These are phyloP conservation scores for Fomes fomentarius DNA, from an alignment of 1,284 basidiomycete genomes.

Conservation along the genomic window DNA sequence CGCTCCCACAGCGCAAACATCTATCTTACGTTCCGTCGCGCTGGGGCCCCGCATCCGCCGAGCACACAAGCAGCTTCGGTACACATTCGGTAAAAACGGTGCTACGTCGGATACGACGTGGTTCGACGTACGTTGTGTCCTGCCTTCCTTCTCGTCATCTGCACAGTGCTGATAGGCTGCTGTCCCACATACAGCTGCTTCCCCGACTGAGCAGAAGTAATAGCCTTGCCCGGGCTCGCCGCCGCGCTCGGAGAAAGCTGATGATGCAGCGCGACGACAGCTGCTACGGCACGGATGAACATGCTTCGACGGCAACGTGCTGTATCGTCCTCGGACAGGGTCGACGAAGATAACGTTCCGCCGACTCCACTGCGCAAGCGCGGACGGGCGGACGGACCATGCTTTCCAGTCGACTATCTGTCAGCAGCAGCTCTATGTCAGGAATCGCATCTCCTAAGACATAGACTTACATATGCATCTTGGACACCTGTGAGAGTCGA, in stretches of 20 bases:
- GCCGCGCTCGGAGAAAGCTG: constrained; percentile 21
- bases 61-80: constrained; percentile 13
- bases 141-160: neutral
- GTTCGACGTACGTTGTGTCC: neutral
- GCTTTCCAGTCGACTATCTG: no score
- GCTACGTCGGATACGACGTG: constrained; percentile 16
- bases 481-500: neutral
- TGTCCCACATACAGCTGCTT: neutral
- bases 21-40: no score
- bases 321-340: neutral
- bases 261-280: constrained; percentile 5
- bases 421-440: neutral
- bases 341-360: constrained; percentile 8
- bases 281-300: constrained; percentile 5
- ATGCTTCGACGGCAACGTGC: constrained; percentile 1
- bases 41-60: constrained; percentile 16
- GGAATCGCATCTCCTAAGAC: neutral
- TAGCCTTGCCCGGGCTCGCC: neutral
- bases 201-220: neutral
- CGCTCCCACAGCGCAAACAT: no score
- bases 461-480: neutral
- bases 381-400: no score
- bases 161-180: constrained; percentile 1
- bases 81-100: constrained; percentile 21
- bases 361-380: constrained; percentile 9